Conservation (phyloP, 331 rosid genomes). For the Prunus yedoensis region DNA sequence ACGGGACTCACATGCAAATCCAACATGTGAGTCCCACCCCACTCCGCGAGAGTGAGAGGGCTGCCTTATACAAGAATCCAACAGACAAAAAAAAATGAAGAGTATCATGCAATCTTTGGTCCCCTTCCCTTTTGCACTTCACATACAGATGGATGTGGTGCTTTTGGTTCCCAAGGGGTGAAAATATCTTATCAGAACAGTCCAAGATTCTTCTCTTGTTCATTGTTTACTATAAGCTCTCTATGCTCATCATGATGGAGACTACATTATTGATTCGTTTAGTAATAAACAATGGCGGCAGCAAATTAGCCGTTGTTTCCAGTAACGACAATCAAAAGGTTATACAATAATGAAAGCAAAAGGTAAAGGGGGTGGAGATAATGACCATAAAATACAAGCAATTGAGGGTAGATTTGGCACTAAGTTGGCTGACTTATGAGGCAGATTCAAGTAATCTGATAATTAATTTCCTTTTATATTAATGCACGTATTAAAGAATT, state of each 20-base stretch:
- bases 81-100: too few species aligned
- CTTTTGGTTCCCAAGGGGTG: neutral
- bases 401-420: neutral
- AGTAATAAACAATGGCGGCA: neutral
- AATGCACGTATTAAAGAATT: neutral
- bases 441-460: neutral
- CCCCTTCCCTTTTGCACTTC: neutral
- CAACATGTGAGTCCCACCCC: too few species aligned
- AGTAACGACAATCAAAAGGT: neutral
- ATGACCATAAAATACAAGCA: neutral
- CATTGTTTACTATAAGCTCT: neutral
- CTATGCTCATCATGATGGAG: neutral
- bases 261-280: neutral
- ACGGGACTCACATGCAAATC: too few species aligned
- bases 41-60: too few species aligned
- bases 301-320: neutral
- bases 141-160: neutral
- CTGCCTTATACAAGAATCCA: too few species aligned
- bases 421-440: neutral
- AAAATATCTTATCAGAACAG: neutral
- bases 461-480: neutral
- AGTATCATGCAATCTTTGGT: neutral
- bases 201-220: conserved; percentile 11
- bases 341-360: neutral
- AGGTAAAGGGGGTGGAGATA: neutral